Evolutionary conservation across 2,329 filamentous ascomycete genomes (phyloP).

Genomic region (Pestalotiopsis sp.): DNA sequence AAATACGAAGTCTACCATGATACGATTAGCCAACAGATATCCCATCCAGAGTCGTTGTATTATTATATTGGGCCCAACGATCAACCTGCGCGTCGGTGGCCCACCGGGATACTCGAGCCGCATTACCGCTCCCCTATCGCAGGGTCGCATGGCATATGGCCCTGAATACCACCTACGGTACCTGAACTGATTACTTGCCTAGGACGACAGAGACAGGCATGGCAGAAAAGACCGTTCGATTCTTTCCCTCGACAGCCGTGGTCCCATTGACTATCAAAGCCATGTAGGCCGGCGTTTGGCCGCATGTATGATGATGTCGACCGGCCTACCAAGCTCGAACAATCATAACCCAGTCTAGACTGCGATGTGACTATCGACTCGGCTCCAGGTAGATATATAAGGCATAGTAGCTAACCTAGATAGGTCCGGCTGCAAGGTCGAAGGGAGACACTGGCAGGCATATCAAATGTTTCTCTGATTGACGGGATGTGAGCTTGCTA

Average conservation of each 20-base stretch:
- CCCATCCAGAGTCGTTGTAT: neutral
- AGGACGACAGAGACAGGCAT: neutral
- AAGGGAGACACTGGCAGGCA: neutral
- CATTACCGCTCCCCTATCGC: conserved; percentile 7
- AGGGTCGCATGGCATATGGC: neutral
- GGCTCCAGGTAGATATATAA: neutral
- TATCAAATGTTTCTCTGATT: neutral
- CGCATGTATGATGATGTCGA: conserved; percentile 9
- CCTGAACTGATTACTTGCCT: neutral
- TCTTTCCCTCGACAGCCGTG: neutral
- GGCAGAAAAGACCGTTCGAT: neutral
- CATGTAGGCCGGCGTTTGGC: neutral
- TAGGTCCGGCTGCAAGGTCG: conserved; percentile 4
- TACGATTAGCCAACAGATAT: neutral
- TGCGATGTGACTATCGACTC: neutral
- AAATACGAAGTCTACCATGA: neutral
- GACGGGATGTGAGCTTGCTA: neutral
- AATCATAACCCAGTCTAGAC: neutral
- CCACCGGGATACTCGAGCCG: conserved; percentile 9
- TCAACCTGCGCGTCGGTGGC: neutral
- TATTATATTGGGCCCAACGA: neutral
- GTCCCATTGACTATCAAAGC: neutral
- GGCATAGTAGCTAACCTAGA: neutral
- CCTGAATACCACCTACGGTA: neutral
- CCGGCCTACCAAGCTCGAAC: neutral